Evolutionary conservation across 139 green algal species (phyloP), one percentile per base, ranked within the genome.

Genomic region (Trebouxia sp.): DNA sequence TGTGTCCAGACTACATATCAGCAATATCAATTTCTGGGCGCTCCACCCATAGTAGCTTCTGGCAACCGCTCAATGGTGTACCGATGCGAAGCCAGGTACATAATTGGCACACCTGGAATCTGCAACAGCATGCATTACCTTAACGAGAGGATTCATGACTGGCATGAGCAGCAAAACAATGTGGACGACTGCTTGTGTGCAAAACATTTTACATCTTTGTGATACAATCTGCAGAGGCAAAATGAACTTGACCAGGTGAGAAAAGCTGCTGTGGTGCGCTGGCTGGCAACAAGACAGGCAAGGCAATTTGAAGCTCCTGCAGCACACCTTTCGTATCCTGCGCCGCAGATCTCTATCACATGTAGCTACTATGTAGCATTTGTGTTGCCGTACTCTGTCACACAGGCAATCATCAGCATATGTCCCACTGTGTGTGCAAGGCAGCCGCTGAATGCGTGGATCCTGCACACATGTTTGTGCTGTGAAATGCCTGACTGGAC

Each of bases 401-500:
- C 95, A 97, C 14, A 99, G 90, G 88, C 95, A 98, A 86, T 99
- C 97, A 85, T 99, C 97, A 15, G 97, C 97, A 76, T 99, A 99
- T 0, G 96, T 99, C 79, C 97, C 97, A 74, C 93, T 94, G 86
- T 99, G 97, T 1, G 85, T 94, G 92, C 95, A 98, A 5, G 97
- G 97, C 67, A 99, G 86, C 53, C 93, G 88, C 86, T 97, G 91
- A 14, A 99, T 88, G 0, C 93, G 88, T 0, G 94, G 93, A 81
- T 99, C 94, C 91, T 98, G 90, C 65, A 79, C 9, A 38, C 53
- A n/a, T 41, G 22, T 15, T 28, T 35, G 55, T 5, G 4, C n/a
- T 37, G 1, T 66, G n/a, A 17, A 22, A 35, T 20, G 11, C n/a
- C 26, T 76, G 32, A 32, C 6, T 10, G 5, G 0, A 28, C n/a